A percentile compares a stretch with the other conserved stretches of the same genome.
These are phyloP conservation scores for Ordospora pajunii DNA, from an alignment of 371 early-diverging fungal species.

Conservation along the genomic window DNA sequence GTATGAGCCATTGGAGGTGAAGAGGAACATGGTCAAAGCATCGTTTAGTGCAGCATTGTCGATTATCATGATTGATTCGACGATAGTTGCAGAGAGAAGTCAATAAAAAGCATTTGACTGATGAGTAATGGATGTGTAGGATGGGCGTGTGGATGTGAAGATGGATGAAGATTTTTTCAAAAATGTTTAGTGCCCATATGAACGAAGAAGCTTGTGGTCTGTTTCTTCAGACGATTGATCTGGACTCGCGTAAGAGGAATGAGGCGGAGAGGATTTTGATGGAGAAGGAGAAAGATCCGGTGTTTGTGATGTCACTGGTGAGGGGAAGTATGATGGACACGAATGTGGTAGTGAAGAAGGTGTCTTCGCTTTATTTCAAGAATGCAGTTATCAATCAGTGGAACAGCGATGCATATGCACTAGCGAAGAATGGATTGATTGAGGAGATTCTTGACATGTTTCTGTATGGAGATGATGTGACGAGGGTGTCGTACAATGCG, in stretches of 20 bases:
- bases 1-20: slow-evolving; percentile 95
- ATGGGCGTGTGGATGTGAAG: not conserved
- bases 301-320: slow-evolving; percentile 35
- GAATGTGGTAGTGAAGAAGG: slow-evolving; percentile 29
- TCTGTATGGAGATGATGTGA: slow-evolving; percentile 19
- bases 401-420: not conserved
- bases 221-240: slow-evolving; percentile 44
- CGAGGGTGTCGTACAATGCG: slow-evolving; percentile 15
- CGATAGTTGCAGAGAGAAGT: slow-evolving; percentile 38
- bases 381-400: slow-evolving; percentile 45
- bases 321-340: slow-evolving; percentile 43
- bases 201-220: slow-evolving; percentile 30
- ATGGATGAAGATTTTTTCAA: not conserved
- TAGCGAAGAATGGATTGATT: slow-evolving; percentile 1
- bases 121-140: not conserved
- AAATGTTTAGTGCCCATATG: slow-evolving; percentile 21
- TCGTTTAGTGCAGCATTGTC: slow-evolving; percentile 75
- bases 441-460: slow-evolving; percentile 23
- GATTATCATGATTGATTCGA: slow-evolving; percentile 58
- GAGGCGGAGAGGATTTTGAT: slow-evolving; percentile 38
- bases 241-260: slow-evolving; percentile 36
- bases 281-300: slow-evolving; percentile 29
- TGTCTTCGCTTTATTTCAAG: slow-evolving; percentile 42
- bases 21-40: slow-evolving; percentile 84
- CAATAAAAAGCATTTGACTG: slow-evolving; percentile 20